These are phyloP conservation scores for Diaporthe nobilis DNA, from an alignment of 2,329 filamentous ascomycete species.

Conservation along the genomic window DNA sequence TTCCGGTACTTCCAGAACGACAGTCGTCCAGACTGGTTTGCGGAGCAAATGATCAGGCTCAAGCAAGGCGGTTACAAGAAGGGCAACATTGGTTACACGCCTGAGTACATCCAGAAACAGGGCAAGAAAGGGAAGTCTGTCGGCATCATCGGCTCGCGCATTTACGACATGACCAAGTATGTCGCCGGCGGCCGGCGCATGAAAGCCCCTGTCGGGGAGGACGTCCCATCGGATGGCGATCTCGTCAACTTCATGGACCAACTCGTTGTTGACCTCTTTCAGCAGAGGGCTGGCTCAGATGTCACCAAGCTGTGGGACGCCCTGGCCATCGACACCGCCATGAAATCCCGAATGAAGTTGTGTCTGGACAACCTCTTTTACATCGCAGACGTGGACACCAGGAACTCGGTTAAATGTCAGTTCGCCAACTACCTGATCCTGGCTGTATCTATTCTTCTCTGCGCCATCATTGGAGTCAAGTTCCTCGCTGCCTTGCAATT, in stretches of 20 bases:
- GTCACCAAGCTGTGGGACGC: conserved; percentile 87
- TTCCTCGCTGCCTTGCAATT: conserved; percentile 98
- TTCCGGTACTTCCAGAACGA: conserved; percentile 90
- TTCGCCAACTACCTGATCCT: conserved; percentile 93
- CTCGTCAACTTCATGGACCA: conserved; percentile 86
- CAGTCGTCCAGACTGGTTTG: conserved; percentile 91
- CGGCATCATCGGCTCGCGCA: conserved; percentile 81
- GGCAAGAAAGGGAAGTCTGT: conserved; percentile 75
- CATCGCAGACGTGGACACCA: conserved; percentile 90
- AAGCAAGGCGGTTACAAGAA: conserved; percentile 82
- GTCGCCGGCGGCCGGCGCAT: conserved; percentile 79
- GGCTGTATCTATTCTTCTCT: conserved; percentile 84
- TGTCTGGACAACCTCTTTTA: conserved; percentile 97
- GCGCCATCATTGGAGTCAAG: conserved; percentile 90
- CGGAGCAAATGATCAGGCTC: conserved; percentile 85
- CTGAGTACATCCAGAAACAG: conserved; percentile 81
- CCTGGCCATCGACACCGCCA: conserved; percentile 69
- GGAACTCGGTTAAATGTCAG: conserved; percentile 86
- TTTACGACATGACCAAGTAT: conserved; percentile 94
- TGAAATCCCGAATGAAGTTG: conserved; percentile 78
- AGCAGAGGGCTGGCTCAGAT: conserved; percentile 81
- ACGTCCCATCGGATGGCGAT: conserved; percentile 58
- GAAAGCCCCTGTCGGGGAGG: conserved; percentile 67
- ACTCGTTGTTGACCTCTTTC: conserved; percentile 82
- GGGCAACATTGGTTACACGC: conserved; percentile 87